These are phyloP conservation scores for Podospora tetraspora DNA, from an alignment of 495 filamentous ascomycete genomes.

Conservation along the genomic window DNA sequence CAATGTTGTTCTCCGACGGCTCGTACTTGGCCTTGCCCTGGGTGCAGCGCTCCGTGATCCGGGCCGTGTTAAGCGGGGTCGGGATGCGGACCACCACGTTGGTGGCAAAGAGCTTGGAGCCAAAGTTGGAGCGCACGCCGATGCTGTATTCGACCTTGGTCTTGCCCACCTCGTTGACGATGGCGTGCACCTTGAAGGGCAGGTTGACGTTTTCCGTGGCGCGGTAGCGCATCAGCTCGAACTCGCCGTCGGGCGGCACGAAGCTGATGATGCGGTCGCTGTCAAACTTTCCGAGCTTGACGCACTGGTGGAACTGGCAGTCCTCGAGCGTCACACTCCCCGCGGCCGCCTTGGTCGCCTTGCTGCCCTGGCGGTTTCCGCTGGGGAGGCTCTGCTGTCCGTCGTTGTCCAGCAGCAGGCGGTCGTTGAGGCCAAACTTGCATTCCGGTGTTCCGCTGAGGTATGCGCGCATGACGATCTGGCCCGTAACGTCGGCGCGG, in stretches of 20 bases:
- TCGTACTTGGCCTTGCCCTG: slow-evolving; percentile 99
- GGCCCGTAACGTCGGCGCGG: slow-evolving; percentile 93
- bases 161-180: slow-evolving; percentile 94
- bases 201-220: slow-evolving; percentile 99
- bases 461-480: slow-evolving; percentile 99
- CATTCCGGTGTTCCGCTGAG: slow-evolving; percentile 95
- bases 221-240: slow-evolving; percentile 98
- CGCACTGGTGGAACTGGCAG: slow-evolving; percentile 99
- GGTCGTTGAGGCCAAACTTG: slow-evolving; percentile 98
- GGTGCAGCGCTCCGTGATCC: slow-evolving; percentile 85
- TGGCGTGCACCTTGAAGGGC: slow-evolving; percentile 97
- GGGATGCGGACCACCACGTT: slow-evolving; percentile 96
- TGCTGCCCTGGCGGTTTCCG: slow-evolving; percentile 66
- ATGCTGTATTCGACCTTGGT: slow-evolving; percentile 99
- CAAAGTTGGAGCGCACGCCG: slow-evolving; percentile 94
- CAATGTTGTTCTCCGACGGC: slow-evolving; percentile 93
- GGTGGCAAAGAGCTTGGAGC: slow-evolving; percentile 91
- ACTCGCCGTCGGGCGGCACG: slow-evolving; percentile 95
- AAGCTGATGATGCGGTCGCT: slow-evolving; percentile 97
- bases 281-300: slow-evolving; percentile 96
- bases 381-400: slow-evolving; percentile 57
- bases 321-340: slow-evolving; percentile 96
- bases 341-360: slow-evolving; percentile 90
- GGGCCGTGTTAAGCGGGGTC: slow-evolving; percentile 92
- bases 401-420: slow-evolving; percentile 81